Conservation (phyloP, 2,329 filamentous ascomycete genomes). For the Ceratocystis eucalypticola region DNA sequence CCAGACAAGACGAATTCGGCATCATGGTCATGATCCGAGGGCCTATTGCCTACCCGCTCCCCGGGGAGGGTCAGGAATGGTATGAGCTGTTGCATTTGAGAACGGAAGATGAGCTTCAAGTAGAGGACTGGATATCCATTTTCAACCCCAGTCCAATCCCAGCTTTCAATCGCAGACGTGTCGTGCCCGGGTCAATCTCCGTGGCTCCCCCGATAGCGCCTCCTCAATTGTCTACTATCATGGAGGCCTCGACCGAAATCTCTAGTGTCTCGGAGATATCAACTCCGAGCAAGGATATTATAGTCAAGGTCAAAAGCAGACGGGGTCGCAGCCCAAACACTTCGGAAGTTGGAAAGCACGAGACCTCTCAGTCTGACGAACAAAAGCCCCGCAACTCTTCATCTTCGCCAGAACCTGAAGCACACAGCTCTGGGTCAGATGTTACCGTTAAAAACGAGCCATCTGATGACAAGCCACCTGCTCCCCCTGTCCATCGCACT, state of each 20-base stretch:
- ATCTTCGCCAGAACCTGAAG: slow-evolving; percentile 21
- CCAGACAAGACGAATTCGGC: slow-evolving; percentile 59
- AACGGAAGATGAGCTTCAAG: slow-evolving; percentile 62
- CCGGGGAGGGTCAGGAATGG: slow-evolving; percentile 55
- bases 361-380: background rate
- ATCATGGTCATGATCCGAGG: slow-evolving; percentile 82
- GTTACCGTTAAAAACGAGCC: slow-evolving; percentile 8
- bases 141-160: slow-evolving; percentile 43
- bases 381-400: background rate
- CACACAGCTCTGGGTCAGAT: slow-evolving; percentile 21
- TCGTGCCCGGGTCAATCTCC: slow-evolving; percentile 23
- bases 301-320: slow-evolving; percentile 16
- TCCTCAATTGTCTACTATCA: slow-evolving; percentile 15
- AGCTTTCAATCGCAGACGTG: slow-evolving; percentile 27
- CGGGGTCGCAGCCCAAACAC: slow-evolving; percentile 14
- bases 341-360: background rate
- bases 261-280: slow-evolving; percentile 14
- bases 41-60: slow-evolving; percentile 20
- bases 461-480: slow-evolving; percentile 16
- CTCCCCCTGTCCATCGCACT: slow-evolving; percentile 17
- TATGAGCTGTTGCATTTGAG: slow-evolving; percentile 68
- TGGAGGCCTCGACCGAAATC: slow-evolving; percentile 13
- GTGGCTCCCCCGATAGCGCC: slow-evolving; percentile 4
- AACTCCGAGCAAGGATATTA: slow-evolving; percentile 1
- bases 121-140: slow-evolving; percentile 77